Evolutionary conservation across 331 rosid genomes (phyloP).

Genomic region (Acacia pycnantha): DNA sequence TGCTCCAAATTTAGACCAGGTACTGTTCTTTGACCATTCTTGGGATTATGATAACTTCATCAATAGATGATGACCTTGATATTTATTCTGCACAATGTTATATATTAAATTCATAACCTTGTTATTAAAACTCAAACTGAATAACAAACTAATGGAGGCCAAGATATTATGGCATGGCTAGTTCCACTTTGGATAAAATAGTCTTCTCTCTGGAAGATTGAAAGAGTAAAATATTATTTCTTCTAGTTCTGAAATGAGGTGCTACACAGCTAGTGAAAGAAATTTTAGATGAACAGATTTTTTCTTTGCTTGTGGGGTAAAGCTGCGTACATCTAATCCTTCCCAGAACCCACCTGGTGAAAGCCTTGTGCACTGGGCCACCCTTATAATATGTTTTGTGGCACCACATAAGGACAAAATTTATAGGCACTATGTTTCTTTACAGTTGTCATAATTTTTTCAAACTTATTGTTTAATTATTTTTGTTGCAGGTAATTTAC

Average conservation of each 20-base stretch:
- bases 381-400: neutral
- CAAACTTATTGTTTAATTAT: constrained; percentile 27
- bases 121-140: neutral
- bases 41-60: constrained; percentile 20
- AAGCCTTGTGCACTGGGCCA: too few relatives aligned
- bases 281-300: constrained; percentile 17
- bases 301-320: neutral
- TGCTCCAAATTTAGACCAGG: constrained; percentile 83
- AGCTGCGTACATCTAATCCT: too few relatives aligned
- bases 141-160: neutral
- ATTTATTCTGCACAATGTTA: constrained; percentile 7
- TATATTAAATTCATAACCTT: constrained; percentile 2
- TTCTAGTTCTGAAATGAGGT: constrained; percentile 2
- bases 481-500: constrained; percentile 64
- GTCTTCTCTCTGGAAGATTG: neutral
- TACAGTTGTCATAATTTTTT: constrained; percentile 7
- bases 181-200: neutral
- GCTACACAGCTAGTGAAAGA: neutral
- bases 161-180: neutral
- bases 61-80: constrained; percentile 18
- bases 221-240: neutral
- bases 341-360: too few relatives aligned
- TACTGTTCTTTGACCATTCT: constrained; percentile 35
- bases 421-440: neutral
- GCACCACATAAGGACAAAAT: constrained; percentile 1